Evolutionary conservation across 108 stramenopile species (phyloP), one percentile per base, ranked within the genome.

Genomic region (Craspedostauros australis): DNA sequence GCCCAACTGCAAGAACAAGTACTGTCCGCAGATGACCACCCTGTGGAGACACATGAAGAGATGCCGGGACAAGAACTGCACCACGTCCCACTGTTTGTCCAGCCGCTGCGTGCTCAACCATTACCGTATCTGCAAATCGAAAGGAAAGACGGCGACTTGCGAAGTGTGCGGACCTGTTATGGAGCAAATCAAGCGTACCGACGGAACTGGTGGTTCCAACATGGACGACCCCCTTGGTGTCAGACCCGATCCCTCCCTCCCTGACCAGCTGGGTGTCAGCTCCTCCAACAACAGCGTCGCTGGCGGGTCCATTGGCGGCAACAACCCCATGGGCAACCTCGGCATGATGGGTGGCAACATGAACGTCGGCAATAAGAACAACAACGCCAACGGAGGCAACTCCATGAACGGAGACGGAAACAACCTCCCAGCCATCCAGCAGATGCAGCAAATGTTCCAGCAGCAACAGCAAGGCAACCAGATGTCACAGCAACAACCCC

Each of bases 11-110:
- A 64, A 47, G 14, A 76, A 69, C 0, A 81, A 69, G 56, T 84
- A 77, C 42, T 88, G 86, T 46, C 55, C 70, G 9, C 80, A 88
- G 50, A 84, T 88, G 86, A 70, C 74, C 15, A 66, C 72, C 27
- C 57, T 84, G 2, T 88, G 86, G 86, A 73, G 78, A 41, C 86
- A 88, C 46, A 79, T 88, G 77, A 81, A 79, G 51, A 71, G 60
- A 37, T 88, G 86, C 50, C 70, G 82, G 5, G 80, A 79, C 57
- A 84, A 81, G 67, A 68, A 75, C 49, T 88, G 86, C 54, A 67
- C 61, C 48, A 79, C 79, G n/a, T 60, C 77, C 4, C 86, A 88
- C 41, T 88, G 86, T 43, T 40, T 84, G 15, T 79, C 77, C 25
- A 84, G 79, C 54, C 67, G 86, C 11, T 88, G 86, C 48, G 82